Percentiles rank a stretch among this genome's conserved stretches.
Evolutionary conservation across 352 stramenopile genomes (phyloP).

Genomic region (Pythium monospermum): DNA sequence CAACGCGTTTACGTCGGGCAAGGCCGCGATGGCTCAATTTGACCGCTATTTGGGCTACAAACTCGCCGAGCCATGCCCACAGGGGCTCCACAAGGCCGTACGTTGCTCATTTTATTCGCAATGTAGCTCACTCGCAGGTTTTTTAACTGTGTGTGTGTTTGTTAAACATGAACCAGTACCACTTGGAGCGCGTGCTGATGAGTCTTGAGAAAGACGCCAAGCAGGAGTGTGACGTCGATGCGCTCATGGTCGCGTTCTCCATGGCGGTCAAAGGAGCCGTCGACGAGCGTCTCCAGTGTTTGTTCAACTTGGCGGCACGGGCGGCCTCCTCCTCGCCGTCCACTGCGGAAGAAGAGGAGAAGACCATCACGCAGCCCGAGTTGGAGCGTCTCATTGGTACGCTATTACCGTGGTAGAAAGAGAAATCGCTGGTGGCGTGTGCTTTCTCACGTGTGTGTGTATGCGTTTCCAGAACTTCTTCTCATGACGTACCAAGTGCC

Average conservation of each 20-base stretch:
- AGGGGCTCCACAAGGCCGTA: constrained; percentile 57
- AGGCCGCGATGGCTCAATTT: constrained; percentile 68
- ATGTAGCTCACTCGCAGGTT: too few species aligned
- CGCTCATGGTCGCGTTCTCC: constrained; percentile 75
- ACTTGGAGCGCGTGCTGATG: constrained; percentile 72
- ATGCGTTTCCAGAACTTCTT: constrained; percentile 35
- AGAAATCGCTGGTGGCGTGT: not conserved
- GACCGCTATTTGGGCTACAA: constrained; percentile 77
- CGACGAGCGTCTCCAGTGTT: constrained; percentile 60
- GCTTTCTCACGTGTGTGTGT: not conserved
- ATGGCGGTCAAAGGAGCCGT: constrained; percentile 73
- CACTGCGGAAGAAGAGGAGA: constrained; percentile 26
- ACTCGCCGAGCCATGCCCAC: constrained; percentile 45
- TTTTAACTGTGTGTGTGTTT: too few species aligned
- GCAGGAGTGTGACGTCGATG: constrained; percentile 61
- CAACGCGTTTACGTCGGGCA: constrained; percentile 56
- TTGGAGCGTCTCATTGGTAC: constrained; percentile 52
- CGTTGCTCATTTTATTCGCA: too few species aligned
- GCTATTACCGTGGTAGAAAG: not conserved
- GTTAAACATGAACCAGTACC: too few species aligned
- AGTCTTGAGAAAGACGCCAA: constrained; percentile 52
- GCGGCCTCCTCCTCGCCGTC: constrained; percentile 24
- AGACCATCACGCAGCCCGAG: constrained; percentile 51
- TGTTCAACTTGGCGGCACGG: constrained; percentile 66
- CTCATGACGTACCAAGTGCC: constrained; percentile 79